A percentile compares a stretch with the other conserved stretches of the same genome.
phyloP scores from a whole-genome alignment of 176 grass and related monocot genomes.

The Juncus effusus region DNA sequence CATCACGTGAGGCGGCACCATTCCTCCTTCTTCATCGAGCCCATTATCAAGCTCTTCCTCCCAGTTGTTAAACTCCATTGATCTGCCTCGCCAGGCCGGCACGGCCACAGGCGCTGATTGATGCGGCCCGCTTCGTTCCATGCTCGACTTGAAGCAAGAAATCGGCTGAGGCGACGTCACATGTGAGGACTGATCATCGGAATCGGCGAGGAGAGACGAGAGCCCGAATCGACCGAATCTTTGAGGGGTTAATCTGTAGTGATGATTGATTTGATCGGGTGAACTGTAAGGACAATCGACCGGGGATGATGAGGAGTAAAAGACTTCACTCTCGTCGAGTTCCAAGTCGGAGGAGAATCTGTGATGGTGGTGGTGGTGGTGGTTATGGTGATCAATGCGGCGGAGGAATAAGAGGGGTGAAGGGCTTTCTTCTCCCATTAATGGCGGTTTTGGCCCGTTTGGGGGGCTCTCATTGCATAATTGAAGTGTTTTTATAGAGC shows the following conservation, averaged over 20 bases:
- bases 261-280: background rate
- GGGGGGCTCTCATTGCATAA: too few species aligned
- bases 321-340: slow-evolving; percentile 17
- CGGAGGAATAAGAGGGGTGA: background rate
- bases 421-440: slow-evolving; percentile 8
- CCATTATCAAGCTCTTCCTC: slow-evolving; percentile 5
- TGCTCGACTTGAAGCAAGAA: background rate
- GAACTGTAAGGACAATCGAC: background rate
- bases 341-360: slow-evolving; percentile 12
- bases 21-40: slow-evolving; percentile 24
- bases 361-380: slow-evolving; percentile 12
- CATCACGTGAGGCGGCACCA: slow-evolving; percentile 41
- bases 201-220: slow-evolving; percentile 11
- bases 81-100: slow-evolving; percentile 11
- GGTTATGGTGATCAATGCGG: slow-evolving; percentile 5
- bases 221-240: slow-evolving; percentile 5
- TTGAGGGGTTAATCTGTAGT: background rate
- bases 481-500: too few species aligned
- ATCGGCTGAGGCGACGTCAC: background rate
- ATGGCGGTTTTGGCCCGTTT: background rate
- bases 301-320: background rate
- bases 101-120: slow-evolving; percentile 31
- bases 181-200: background rate
- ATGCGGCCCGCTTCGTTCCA: background rate
- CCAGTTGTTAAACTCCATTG: background rate